Evolutionary conservation across 2,329 filamentous ascomycete genomes (phyloP).

Genomic region (Colletotrichum sp.): DNA sequence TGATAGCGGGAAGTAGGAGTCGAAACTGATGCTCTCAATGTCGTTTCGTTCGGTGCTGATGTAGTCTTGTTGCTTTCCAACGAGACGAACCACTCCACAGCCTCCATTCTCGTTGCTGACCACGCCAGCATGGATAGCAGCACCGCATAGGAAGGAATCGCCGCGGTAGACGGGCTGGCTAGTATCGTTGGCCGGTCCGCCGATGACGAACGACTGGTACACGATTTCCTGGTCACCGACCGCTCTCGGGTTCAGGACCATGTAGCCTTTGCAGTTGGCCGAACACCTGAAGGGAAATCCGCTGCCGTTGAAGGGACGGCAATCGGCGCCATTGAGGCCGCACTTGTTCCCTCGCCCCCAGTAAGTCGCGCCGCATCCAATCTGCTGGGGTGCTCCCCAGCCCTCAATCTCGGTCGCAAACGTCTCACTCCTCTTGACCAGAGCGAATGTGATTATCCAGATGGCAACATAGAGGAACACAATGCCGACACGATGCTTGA

Average conservation of each 20-base stretch:
- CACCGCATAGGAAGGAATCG: conserved; percentile 86
- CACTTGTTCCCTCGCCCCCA: conserved; percentile 76
- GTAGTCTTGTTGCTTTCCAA: conserved; percentile 72
- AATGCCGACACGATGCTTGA: conserved; percentile 62
- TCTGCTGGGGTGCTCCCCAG: conserved; percentile 68
- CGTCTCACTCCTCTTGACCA: conserved; percentile 71
- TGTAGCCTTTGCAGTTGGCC: conserved; percentile 70
- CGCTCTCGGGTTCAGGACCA: conserved; percentile 74
- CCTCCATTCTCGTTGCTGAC: conserved; percentile 75
- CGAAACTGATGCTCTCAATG: conserved; percentile 78
- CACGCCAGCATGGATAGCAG: conserved; percentile 84
- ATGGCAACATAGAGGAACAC: conserved; percentile 64
- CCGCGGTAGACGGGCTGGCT: conserved; percentile 74
- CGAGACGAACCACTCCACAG: conserved; percentile 79
- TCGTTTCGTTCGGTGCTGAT: conserved; percentile 70
- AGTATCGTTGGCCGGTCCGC: conserved; percentile 59
- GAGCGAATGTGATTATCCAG: conserved; percentile 73
- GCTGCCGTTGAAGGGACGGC: conserved; percentile 74
- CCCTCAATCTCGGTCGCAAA: conserved; percentile 65
- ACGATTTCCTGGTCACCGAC: conserved; percentile 73
- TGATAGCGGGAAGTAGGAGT: conserved; percentile 87
- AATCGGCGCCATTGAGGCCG: conserved; percentile 75
- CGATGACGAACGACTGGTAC: conserved; percentile 70
- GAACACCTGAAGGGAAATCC: conserved; percentile 78
- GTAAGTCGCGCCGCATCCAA: conserved; percentile 72